phyloP scores from a whole-genome alignment of 1,284 basidiomycete genomes.

The Austroboletus novae-zelandiae region DNA sequence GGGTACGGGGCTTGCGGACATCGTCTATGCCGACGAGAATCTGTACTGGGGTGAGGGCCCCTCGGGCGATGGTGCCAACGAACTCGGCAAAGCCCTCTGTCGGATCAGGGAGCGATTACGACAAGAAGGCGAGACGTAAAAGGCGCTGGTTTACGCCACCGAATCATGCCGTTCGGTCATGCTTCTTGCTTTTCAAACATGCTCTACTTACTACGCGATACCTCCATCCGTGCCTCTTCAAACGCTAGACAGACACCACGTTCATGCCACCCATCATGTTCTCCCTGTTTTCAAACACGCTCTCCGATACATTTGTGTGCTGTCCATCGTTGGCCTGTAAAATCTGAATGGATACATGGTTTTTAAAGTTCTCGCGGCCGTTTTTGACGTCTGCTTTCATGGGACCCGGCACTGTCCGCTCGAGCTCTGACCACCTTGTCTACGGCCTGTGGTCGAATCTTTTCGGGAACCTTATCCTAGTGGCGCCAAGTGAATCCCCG shows the following conservation, averaged over 20 bases:
- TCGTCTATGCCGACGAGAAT: slow-evolving; percentile 49
- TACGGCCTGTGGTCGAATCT: slow-evolving; percentile 60
- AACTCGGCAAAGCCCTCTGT: slow-evolving; percentile 56
- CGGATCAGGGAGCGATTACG: slow-evolving; percentile 48
- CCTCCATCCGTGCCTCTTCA: not conserved
- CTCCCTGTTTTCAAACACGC: not conserved
- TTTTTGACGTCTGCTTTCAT: slow-evolving; percentile 7
- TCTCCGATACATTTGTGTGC: not conserved
- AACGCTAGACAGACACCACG: too few relatives aligned
- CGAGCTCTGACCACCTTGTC: slow-evolving; percentile 35
- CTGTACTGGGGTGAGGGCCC: slow-evolving; percentile 57
- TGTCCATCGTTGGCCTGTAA: not conserved
- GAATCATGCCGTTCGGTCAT: not conserved
- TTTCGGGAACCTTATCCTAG: slow-evolving; percentile 76
- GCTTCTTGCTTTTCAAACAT: not conserved
- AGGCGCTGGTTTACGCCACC: not conserved
- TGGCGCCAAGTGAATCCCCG: too few relatives aligned
- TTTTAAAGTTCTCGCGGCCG: slow-evolving; percentile 10
- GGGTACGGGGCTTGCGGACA: slow-evolving; percentile 43
- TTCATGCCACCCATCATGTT: not conserved
- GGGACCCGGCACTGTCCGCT: not conserved
- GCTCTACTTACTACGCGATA: not conserved
- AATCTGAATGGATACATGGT: not conserved
- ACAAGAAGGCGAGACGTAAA: slow-evolving; percentile 29
- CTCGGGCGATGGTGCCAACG: slow-evolving; percentile 49